Percentiles rank a stretch among this genome's conserved stretches.
Conservation (phyloP, 208 protist genomes). For the Kentomonas sorsogonicus region DNA sequence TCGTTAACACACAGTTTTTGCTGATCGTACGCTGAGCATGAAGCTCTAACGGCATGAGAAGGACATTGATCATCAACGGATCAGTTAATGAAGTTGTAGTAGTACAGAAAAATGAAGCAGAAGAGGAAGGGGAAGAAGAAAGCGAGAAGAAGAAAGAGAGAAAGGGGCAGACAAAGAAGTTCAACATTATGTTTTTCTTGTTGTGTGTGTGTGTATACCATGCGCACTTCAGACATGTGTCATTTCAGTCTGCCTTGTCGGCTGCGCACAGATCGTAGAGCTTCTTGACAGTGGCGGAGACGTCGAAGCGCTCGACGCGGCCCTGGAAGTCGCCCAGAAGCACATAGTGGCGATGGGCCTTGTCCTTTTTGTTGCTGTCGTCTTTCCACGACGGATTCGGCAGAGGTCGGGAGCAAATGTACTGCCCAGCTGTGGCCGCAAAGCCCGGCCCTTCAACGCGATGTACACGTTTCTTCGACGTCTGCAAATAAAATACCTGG, state of each 20-base stretch:
- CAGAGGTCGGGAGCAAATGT: too few relatives aligned
- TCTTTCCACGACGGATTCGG: too few relatives aligned
- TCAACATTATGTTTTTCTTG: not conserved
- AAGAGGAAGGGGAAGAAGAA: constrained; percentile 15
- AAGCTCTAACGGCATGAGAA: too few relatives aligned
- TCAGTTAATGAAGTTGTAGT: not conserved
- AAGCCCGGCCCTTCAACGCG: constrained; percentile 25
- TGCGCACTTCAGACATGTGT: too few relatives aligned
- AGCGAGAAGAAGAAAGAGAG: constrained; percentile 3
- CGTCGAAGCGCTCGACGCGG: constrained; percentile 30
- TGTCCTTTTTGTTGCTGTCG: too few relatives aligned
- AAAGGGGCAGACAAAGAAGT: constrained; percentile 18
- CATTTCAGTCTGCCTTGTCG: too few relatives aligned
- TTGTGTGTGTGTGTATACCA: not conserved
- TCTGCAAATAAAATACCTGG: constrained; percentile 20
- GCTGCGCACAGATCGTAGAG: too few relatives aligned
- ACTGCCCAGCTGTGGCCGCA: constrained; percentile 12
- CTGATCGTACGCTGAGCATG: too few relatives aligned
- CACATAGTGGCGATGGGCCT: too few relatives aligned
- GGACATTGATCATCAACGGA: not conserved
- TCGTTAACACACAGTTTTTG: too few relatives aligned
- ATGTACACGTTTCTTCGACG: constrained; percentile 1
- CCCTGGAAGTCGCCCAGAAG: constrained; percentile 36
- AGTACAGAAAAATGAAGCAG: constrained; percentile 5
- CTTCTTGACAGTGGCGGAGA: too few relatives aligned